A percentile compares a stretch with the other conserved stretches of the same genome.
These are phyloP conservation scores for Rosa chinensis DNA, from an alignment of 306 rosid species.

Conservation along the genomic window DNA sequence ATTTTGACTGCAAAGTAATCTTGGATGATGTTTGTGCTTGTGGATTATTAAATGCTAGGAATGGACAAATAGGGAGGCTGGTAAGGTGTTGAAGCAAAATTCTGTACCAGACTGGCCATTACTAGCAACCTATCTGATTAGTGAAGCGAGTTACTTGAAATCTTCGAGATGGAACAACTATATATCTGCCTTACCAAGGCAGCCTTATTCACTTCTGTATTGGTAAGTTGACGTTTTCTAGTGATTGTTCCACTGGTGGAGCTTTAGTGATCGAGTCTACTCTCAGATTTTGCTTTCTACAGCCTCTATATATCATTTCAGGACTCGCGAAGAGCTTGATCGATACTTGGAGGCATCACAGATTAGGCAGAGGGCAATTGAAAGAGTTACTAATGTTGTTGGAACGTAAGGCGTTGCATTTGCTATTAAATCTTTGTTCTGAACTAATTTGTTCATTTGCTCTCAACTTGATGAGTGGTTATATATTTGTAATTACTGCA, in stretches of 20 bases:
- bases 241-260: constrained; percentile 20
- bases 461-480: constrained; percentile 8
- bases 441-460: constrained; percentile 19
- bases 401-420: constrained; percentile 72
- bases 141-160: constrained; percentile 79
- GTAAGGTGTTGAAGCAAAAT: constrained; percentile 64
- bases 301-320: constrained; percentile 54
- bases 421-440: constrained; percentile 28
- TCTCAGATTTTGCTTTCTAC: constrained; percentile 28
- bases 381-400: constrained; percentile 78
- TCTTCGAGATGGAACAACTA: constrained; percentile 92
- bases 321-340: constrained; percentile 91
- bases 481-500: constrained; percentile 11
- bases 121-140: constrained; percentile 84
- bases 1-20: background rate
- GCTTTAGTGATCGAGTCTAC: constrained; percentile 12
- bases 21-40: background rate
- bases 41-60: constrained; percentile 43
- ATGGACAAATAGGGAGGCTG: constrained; percentile 76
- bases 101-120: constrained; percentile 96
- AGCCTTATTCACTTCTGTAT: constrained; percentile 92
- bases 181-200: constrained; percentile 89
- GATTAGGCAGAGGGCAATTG: constrained; percentile 85
- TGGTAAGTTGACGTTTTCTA: constrained; percentile 45
- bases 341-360: constrained; percentile 94